Percentiles rank a stretch among this genome's conserved stretches.
Conservation (phyloP, 768 basidiomycete species). For the Gautieria morchelliformis region DNA sequence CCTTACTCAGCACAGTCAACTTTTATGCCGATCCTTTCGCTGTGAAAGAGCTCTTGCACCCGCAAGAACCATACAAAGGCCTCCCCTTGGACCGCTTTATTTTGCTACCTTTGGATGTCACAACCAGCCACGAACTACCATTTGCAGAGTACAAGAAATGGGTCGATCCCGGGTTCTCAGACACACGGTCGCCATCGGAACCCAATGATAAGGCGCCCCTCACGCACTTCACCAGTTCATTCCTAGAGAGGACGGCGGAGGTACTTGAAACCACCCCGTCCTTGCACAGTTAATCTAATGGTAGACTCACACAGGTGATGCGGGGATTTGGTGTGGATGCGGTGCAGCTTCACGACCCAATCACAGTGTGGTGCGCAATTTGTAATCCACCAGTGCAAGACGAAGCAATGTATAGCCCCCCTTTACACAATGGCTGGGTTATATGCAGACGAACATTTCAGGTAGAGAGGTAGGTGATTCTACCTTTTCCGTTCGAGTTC, state of each 20-base stretch:
- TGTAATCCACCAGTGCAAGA: constrained; percentile 46
- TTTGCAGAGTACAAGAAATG: constrained; percentile 50
- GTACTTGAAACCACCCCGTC: not conserved
- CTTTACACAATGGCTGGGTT: constrained; percentile 46
- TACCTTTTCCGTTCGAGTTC: not conserved
- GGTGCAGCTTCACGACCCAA: constrained; percentile 87
- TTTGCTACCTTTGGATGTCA: constrained; percentile 73
- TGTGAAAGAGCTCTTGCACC: constrained; percentile 55
- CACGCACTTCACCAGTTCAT: constrained; percentile 68
- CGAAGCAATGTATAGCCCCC: constrained; percentile 16
- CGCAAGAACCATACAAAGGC: constrained; percentile 27
- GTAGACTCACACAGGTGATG: constrained; percentile 40
- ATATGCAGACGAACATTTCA: constrained; percentile 45
- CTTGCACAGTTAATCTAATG: not conserved
- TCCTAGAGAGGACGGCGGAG: constrained; percentile 64
- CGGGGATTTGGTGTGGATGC: constrained; percentile 70
- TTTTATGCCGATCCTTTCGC: constrained; percentile 85
- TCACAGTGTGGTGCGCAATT: constrained; percentile 82
- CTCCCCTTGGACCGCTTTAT: constrained; percentile 60
- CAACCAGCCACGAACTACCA: constrained; percentile 67
- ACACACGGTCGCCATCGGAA: constrained; percentile 38
- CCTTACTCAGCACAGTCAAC: constrained; percentile 45
- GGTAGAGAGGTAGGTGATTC: constrained; percentile 33
- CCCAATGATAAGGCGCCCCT: constrained; percentile 45
- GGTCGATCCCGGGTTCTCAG: constrained; percentile 56